These are phyloP conservation scores for Thyridium curvatum DNA, from an alignment of 2,329 filamentous ascomycete species.

Conservation along the genomic window DNA sequence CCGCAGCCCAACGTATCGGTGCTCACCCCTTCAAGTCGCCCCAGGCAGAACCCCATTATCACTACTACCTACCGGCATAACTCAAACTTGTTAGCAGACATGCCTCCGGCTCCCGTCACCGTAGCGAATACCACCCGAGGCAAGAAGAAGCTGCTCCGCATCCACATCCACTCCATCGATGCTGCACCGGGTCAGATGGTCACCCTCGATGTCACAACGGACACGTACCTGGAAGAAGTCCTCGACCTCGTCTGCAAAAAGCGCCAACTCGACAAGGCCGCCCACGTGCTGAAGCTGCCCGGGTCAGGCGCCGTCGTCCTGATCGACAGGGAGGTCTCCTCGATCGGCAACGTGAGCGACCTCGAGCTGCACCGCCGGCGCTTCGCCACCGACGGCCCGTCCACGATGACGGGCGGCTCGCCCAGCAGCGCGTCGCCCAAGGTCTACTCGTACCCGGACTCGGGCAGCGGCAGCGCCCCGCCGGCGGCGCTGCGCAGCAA, in stretches of 20 bases:
- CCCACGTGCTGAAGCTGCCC: conserved; percentile 72
- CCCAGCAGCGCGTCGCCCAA: conserved; percentile 67
- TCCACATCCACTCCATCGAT: conserved; percentile 67
- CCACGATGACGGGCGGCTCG: conserved; percentile 59
- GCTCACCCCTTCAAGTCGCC: conserved; percentile 21
- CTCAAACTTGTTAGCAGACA: conserved; percentile 48
- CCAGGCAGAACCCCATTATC: conserved; percentile 52
- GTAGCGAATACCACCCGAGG: conserved; percentile 45
- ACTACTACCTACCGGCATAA: conserved; percentile 54
- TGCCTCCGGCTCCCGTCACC: conserved; percentile 41
- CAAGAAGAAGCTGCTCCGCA: conserved; percentile 62
- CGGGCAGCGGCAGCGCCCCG: conserved; percentile 25
- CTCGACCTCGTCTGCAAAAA: conserved; percentile 73
- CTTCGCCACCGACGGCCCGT: conserved; percentile 67
- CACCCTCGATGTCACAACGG: conserved; percentile 69
- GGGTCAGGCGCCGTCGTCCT: conserved; percentile 69
- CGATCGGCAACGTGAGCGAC: conserved; percentile 67
- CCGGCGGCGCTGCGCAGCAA: conserved; percentile 24
- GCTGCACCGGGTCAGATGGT: conserved; percentile 67
- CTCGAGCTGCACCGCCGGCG: conserved; percentile 70
- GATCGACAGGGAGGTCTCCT: conserved; percentile 71
- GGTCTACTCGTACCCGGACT: conserved; percentile 45
- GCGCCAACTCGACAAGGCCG: conserved; percentile 70
- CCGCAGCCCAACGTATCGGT: conserved; percentile 33
- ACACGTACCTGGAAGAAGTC: conserved; percentile 78